Evolutionary conservation across 2,329 filamentous ascomycete species (phyloP).

Genomic region (Fusarium fracticaudum): DNA sequence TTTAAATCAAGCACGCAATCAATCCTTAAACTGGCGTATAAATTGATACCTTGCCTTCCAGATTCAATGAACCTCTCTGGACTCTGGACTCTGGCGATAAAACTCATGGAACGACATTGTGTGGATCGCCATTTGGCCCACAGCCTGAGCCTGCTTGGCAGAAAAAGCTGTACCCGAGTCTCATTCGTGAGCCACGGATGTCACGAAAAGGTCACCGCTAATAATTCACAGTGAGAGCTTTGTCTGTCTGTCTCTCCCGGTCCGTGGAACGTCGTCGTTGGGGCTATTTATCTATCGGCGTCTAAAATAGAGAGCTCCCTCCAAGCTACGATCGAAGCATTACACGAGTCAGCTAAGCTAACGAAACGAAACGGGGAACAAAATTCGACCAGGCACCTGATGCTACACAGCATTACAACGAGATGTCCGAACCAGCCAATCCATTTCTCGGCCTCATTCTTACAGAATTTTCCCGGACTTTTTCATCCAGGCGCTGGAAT

Average conservation of each 20-base stretch:
- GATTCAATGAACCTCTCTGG: neutral
- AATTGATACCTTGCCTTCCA: neutral
- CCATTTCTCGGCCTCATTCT: neutral
- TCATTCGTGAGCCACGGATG: slow-evolving; percentile 5
- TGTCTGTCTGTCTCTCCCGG: neutral
- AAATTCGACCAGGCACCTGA: neutral
- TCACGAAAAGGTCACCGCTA: slow-evolving; percentile 16
- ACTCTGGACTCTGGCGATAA: neutral
- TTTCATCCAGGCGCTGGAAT: neutral
- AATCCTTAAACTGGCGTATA: neutral
- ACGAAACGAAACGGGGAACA: neutral
- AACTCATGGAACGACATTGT: slow-evolving; percentile 26
- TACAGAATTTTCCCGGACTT: neutral
- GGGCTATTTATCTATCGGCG: neutral
- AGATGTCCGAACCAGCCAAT: neutral
- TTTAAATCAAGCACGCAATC: neutral
- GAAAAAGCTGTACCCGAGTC: neutral
- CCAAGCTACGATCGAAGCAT: neutral
- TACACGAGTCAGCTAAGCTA: neutral
- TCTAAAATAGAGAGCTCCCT: neutral
- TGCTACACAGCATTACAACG: neutral
- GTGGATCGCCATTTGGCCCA: slow-evolving; percentile 30
- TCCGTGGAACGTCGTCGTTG: neutral
- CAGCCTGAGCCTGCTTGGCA: slow-evolving; percentile 20
- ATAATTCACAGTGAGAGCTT: neutral